Evolutionary conservation across 2,329 filamentous ascomycete genomes (phyloP), one percentile per base, ranked within the genome.

Genomic region (Zymoseptoria ardabiliae): DNA sequence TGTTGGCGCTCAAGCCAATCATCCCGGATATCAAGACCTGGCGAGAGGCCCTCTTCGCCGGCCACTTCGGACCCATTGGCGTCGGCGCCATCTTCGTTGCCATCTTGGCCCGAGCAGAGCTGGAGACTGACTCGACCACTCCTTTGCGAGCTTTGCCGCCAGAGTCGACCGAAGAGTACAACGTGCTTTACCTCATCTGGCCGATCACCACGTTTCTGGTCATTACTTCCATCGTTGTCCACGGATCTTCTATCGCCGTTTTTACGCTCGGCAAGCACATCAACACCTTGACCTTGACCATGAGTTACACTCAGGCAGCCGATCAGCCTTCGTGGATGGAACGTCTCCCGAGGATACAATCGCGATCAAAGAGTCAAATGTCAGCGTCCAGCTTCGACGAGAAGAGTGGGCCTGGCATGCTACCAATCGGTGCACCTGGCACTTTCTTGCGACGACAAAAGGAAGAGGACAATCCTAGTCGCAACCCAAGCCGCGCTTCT

Each of bases 1-100:
- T 99, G 94, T 76, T 99, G 76, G 75, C 84, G 0, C 78, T 97
- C 58, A 97, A 97, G 72, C 93, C 94, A 0, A 63, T 97, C 5
- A 97, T 99, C 74, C 93, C 94, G 0, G 94, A 99, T 70, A 86
- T 99, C 68, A 97, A 97, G 76, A 97, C 93, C 0, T 99, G 94
- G 93, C 87, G 94, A 68, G 94, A 99, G 73, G 93, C 94, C 5
- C 79, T 97, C 1, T 99, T 99, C 72, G 94, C 94, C 17, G 94
- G 94, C 1, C 94, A 99, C 73, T 99, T 99, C 71, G 94, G 94
- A 6, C 94, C 94, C 25, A 97, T 99, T 66, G 94, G 94, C 56
- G 94, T 99, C 56, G 94, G 94, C 61, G 94, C 93, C 63, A 92
- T 99, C 60, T 99, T 99, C 66, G 88, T 96, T 53, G 91, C 91